Evolutionary conservation across 2,329 filamentous ascomycete species (phyloP).

Genomic region (Pseudogymnoascus sp.): DNA sequence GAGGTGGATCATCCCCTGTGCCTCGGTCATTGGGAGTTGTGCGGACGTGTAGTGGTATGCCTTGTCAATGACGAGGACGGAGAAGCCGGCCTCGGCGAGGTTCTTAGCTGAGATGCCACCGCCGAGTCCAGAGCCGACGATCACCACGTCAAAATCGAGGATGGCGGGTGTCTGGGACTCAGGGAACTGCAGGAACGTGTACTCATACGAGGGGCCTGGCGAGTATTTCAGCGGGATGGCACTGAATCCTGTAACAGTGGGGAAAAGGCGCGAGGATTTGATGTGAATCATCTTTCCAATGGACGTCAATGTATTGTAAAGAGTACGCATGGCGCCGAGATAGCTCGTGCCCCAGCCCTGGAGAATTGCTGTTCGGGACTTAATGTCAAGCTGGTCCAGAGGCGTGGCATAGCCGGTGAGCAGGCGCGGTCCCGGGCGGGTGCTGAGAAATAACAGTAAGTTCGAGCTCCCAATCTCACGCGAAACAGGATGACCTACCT

Average conservation of each 20-base stretch:
- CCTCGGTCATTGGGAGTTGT: conserved; percentile 67
- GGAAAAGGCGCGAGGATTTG: conserved; percentile 49
- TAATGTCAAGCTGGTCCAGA: conserved; percentile 53
- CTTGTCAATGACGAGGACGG: conserved; percentile 77
- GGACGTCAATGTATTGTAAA: conserved; percentile 50
- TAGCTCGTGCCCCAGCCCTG: conserved; percentile 55
- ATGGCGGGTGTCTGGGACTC: conserved; percentile 39
- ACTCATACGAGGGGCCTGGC: conserved; percentile 32
- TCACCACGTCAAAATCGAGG: conserved; percentile 73
- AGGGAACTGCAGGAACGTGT: conserved; percentile 27
- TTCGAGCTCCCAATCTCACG: background rate
- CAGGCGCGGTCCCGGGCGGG: conserved; percentile 54
- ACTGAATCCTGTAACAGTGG: conserved; percentile 50
- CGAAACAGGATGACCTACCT: conserved; percentile 20
- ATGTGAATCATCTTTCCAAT: conserved; percentile 40
- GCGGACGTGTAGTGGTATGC: conserved; percentile 67
- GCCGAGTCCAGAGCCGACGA: conserved; percentile 83
- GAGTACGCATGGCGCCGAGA: conserved; percentile 45
- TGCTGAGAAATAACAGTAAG: conserved; percentile 36
- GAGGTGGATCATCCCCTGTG: conserved; percentile 53
- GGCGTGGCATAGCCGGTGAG: conserved; percentile 62
- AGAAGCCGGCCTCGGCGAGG: conserved; percentile 66
- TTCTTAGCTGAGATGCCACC: conserved; percentile 77
- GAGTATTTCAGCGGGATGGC: conserved; percentile 41
- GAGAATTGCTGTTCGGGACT: conserved; percentile 56